Conservation (phyloP, 179 eudicot species). For the Actinidia arguta region DNA sequence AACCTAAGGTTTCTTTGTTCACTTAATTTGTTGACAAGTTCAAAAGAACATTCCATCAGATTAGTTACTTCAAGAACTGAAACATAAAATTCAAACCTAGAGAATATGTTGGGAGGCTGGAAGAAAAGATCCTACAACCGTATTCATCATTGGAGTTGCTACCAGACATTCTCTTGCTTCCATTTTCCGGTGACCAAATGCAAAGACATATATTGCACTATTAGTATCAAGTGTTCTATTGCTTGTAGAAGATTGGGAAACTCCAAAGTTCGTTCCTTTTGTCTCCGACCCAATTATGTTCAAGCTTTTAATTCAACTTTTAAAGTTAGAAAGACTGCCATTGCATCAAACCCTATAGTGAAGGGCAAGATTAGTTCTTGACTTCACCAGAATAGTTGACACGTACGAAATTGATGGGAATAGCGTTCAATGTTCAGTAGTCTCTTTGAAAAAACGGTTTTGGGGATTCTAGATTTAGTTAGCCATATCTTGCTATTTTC, state of each 20-base stretch:
- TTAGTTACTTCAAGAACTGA: neutral
- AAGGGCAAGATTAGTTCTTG: neutral
- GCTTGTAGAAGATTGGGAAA: neutral
- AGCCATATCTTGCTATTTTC: slow-evolving; percentile 7
- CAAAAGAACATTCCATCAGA: neutral
- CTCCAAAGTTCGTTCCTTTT: neutral
- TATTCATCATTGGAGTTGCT: neutral
- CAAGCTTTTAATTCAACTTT: neutral
- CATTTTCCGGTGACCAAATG: neutral
- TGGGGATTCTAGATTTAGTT: neutral
- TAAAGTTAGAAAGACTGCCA: neutral
- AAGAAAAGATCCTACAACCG: neutral
- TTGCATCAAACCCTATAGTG: neutral
- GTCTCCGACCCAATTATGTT: neutral
- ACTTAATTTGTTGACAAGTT: neutral
- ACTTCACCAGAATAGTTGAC: neutral
- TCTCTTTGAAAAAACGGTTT: neutral
- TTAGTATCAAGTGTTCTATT: neutral
- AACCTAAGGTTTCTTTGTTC: neutral
- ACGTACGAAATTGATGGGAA: neutral
- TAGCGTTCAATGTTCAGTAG: neutral
- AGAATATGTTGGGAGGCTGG: neutral
- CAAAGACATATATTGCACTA: neutral
- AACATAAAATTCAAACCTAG: neutral
- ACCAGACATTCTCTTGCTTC: neutral